These are phyloP conservation scores for Rhizophagus sp. DNA, from an alignment of 192 early-diverging fungal genomes.

Conservation along the genomic window DNA sequence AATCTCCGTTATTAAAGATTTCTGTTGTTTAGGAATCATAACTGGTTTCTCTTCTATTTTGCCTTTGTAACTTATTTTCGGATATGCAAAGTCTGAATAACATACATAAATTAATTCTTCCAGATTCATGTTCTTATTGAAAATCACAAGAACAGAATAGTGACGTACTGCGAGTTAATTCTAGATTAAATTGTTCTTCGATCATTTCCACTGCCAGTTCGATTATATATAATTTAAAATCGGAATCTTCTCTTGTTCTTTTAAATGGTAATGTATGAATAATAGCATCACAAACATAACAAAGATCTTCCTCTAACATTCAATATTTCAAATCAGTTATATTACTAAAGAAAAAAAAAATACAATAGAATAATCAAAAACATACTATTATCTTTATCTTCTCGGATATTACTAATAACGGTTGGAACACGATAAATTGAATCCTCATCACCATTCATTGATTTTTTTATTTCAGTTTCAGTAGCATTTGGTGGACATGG, in stretches of 20 bases:
- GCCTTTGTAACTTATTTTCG: conserved; percentile 13
- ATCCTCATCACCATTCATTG: conserved; percentile 60
- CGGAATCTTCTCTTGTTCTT: conserved; percentile 56
- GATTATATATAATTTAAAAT: conserved; percentile 68
- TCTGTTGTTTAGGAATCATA: conserved; percentile 4
- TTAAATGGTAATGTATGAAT: conserved; percentile 57
- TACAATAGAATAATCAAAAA: background rate
- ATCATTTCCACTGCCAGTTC: conserved; percentile 68
- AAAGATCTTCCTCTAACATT: conserved; percentile 35
- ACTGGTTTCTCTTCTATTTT: conserved; percentile 4
- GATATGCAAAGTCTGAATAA: conserved; percentile 16
- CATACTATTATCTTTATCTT: conserved; percentile 58
- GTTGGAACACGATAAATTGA: conserved; percentile 66
- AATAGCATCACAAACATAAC: conserved; percentile 69
- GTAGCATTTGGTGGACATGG: conserved; percentile 54
- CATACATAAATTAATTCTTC: background rate
- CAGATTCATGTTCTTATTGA: background rate
- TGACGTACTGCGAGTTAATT: conserved; percentile 60
- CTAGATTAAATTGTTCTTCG: conserved; percentile 60
- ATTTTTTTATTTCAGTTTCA: conserved; percentile 65
- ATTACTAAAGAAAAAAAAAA: background rate
- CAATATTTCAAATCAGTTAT: background rate
- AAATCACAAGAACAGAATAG: background rate
- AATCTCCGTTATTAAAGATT: conserved; percentile 14
- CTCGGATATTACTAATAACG: conserved; percentile 50